Evolutionary conservation across 805 yeast genomes (phyloP), one percentile per base, ranked within the genome.

Genomic region (Myxozyma monticola): DNA sequence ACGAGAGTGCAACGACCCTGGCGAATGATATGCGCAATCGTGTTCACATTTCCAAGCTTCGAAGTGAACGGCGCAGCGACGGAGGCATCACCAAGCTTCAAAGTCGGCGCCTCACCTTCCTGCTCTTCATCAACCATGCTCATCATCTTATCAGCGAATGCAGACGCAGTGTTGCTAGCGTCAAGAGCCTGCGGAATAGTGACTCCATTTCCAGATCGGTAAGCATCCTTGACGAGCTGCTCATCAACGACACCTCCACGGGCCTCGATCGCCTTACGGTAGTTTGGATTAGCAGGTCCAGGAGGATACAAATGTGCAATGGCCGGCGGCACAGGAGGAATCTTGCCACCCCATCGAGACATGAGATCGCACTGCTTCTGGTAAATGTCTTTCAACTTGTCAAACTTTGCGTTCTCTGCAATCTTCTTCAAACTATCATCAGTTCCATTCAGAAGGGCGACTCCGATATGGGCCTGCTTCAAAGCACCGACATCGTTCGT

Each of bases 401-500:
- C 88, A 53, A 81, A 74, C 62, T 78, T 84, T 64, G 85, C 81
- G 68, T 81, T 79, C 58, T 91, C 97, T 46, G 85, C 88, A 51
- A 90, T 79, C 71, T 89, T 88, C 71, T 85, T 85, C 81, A 93
- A 76, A 40, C 96, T 85, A 46, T 88, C 96, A 65, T 87, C 96
- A 49, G 99, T 90, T 71, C 98, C 99, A 65, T 93, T 93, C 68
- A 93, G 77, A 61, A 93, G 75, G n/a, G 99, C 99, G 67, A 93
- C 87, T 75, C 99, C 99, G 65, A 93, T 85, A 65, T 93, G 96
- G 1, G 99, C 98, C 74, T 93, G 98, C 70, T 93, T 93, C 71
- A 93, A 79, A 47, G 99, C 99, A 70, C 99, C 99, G 43, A 93
- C 99, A 75, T 93, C 99, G 67, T 93, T 93, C n/a, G 99, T 93